Percentiles rank a stretch among this genome's conserved stretches.
These are phyloP conservation scores for Martensiomyces pterosporus DNA, from an alignment of 192 early-diverging fungal genomes.

Conservation along the genomic window DNA sequence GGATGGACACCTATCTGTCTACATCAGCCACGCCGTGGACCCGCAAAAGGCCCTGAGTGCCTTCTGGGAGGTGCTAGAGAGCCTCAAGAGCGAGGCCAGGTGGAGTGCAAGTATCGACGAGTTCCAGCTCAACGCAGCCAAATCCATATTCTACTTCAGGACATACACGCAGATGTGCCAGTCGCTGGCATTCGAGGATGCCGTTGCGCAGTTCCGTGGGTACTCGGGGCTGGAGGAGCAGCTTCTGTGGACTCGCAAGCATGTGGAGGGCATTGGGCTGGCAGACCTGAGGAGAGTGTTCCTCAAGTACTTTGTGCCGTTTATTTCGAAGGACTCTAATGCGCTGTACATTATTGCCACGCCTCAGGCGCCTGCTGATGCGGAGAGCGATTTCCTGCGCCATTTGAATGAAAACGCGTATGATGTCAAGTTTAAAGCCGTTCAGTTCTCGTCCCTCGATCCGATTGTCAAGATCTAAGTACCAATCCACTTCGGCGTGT, in stretches of 20 bases:
- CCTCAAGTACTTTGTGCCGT: constrained; percentile 21
- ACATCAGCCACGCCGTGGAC: constrained; percentile 44
- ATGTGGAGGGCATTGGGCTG: constrained; percentile 29
- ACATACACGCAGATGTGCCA: constrained; percentile 15
- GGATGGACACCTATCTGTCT: constrained; percentile 34
- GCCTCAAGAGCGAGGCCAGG: constrained; percentile 12
- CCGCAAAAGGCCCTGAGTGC: constrained; percentile 35
- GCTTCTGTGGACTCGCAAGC: constrained; percentile 31
- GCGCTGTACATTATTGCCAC: constrained; percentile 37
- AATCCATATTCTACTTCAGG: constrained; percentile 25
- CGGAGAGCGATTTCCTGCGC: constrained; percentile 7
- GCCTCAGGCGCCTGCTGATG: constrained; percentile 15
- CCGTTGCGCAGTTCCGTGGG: constrained; percentile 18
- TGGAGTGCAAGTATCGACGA: constrained; percentile 35
- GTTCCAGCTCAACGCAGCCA: constrained; percentile 38
- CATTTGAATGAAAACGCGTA: constrained; percentile 30
- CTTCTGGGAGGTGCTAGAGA: constrained; percentile 35
- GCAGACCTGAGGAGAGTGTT: constrained; percentile 32
- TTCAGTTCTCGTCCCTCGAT: constrained; percentile 26
- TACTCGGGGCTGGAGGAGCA: constrained; percentile 33
- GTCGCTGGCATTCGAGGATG: constrained; percentile 28
- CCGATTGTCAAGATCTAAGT: constrained; percentile 20
- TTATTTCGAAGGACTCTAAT: constrained; percentile 15
- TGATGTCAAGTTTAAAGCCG: constrained; percentile 18
- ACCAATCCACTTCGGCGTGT: too few species aligned